These are phyloP conservation scores for Boletus rubropictus DNA, from an alignment of 768 basidiomycete species.

Conservation along the genomic window DNA sequence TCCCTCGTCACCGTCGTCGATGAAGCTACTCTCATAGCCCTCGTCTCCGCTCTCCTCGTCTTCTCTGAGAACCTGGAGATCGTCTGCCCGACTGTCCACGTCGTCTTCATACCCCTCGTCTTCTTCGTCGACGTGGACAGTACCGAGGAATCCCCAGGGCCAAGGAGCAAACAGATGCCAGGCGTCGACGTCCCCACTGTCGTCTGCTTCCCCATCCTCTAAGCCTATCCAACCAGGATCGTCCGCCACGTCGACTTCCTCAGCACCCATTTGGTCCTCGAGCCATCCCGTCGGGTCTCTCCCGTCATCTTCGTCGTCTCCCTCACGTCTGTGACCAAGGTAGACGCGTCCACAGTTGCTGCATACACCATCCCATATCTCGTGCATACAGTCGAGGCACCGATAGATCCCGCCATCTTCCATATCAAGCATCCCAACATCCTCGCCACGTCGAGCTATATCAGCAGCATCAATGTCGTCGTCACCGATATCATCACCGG, in stretches of 20 bases:
- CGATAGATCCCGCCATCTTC: slow-evolving; percentile 77
- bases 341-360: slow-evolving; percentile 56
- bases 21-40: slow-evolving; percentile 51
- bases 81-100: background rate
- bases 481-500: slow-evolving; percentile 16
- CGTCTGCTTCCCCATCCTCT: slow-evolving; percentile 32
- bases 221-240: slow-evolving; percentile 32
- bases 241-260: slow-evolving; percentile 26
- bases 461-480: slow-evolving; percentile 14
- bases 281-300: slow-evolving; percentile 30
- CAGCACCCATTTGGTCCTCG: slow-evolving; percentile 36
- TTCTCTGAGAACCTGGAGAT: slow-evolving; percentile 7
- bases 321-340: slow-evolving; percentile 40
- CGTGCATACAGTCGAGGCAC: slow-evolving; percentile 71
- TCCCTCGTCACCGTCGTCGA: slow-evolving; percentile 43
- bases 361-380: slow-evolving; percentile 69
- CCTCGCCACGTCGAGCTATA: slow-evolving; percentile 26
- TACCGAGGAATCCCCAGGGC: slow-evolving; percentile 16
- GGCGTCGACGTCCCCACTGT: slow-evolving; percentile 24
- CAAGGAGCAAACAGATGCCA: slow-evolving; percentile 17
- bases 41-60: slow-evolving; percentile 30
- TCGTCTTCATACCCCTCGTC: slow-evolving; percentile 19
- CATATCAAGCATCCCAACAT: slow-evolving; percentile 60
- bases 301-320: slow-evolving; percentile 23
- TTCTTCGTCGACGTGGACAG: slow-evolving; percentile 22